These are phyloP conservation scores for Loxodes magnus DNA, from an alignment of 73 alveolate species.

Conservation along the genomic window DNA sequence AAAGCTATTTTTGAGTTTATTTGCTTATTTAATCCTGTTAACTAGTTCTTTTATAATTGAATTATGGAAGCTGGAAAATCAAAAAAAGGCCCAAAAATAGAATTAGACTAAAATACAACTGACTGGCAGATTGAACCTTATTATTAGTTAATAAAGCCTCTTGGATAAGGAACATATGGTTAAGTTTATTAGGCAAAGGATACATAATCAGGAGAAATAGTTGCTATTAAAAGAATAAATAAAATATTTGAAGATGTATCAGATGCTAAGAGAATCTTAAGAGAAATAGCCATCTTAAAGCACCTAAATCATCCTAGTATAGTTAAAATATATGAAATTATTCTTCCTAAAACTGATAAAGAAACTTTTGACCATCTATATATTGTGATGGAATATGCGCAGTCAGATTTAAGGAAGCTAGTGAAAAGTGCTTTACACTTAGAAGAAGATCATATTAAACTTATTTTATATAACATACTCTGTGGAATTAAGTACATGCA, in stretches of 20 bases:
- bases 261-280: constrained; percentile 70
- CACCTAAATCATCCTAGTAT: constrained; percentile 53
- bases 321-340: constrained; percentile 39
- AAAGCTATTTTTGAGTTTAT: no score
- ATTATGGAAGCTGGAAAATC: no score
- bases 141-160: constrained; percentile 56
- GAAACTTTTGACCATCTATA: constrained; percentile 52
- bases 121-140: constrained; percentile 68
- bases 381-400: constrained; percentile 63
- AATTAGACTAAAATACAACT: no score
- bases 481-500: constrained; percentile 24
- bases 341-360: constrained; percentile 38
- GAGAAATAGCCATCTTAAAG: constrained; percentile 60
- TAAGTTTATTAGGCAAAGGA: constrained; percentile 77
- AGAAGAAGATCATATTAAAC: constrained; percentile 47
- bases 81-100: no score
- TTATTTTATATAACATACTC: constrained; percentile 67
- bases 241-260: constrained; percentile 65
- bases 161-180: constrained; percentile 94
- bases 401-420: constrained; percentile 65
- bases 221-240: constrained; percentile 34
- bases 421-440: constrained; percentile 62
- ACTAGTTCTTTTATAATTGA: no score
- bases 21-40: no score
- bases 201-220: constrained; percentile 61